Base-by-base conservation (phyloP, 169 alveolate genomes). In the Toxoplasma gondii region DNA sequence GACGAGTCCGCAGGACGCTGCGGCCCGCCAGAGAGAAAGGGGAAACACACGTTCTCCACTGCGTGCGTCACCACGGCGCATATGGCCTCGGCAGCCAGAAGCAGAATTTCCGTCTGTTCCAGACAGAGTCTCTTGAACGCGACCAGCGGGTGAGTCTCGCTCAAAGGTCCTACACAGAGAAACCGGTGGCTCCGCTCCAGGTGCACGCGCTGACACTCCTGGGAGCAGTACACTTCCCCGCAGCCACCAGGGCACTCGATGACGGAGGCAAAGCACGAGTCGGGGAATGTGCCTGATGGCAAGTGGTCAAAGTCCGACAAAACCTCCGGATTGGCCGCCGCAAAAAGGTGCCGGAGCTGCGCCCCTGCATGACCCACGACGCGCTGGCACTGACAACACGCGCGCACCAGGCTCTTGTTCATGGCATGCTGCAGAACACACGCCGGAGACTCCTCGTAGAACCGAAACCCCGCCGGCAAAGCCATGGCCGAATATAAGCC, bases 201-300 rank as follows among this genome's bases (percentile, higher is more conserved):
- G 86, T 78, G 86, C 1, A 45, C 45, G 29, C 29, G n/a, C 44
- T 78, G 86, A 19, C 86, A 78, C 27, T 4, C 45, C 10, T 38
- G 44, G 44, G 49, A 78, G 45, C 86, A 78, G 45, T 78, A 78
- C 44, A n/a, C 45, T n/a, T 78, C 86, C n/a, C 86, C 86, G n/a
- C 86, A 78, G 45, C 86, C 86, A 1, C 86, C 86, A 31, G 86
- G 49, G n/a, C 86, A 78, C 45, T 10, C 0, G 45, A 78, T 45
- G 24, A n/a, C 86, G 49, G 86, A 12, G 24, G 44, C 0, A n/a
- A 78, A n/a, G 45, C 5, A 1, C 44, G 86, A n/a, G 44, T 31
- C n/a, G 49, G 44, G 44, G 22, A 78, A n/a, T 12, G 39, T 31
- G 39, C n/a, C 45, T 45, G 86, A 10, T 12, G 39, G 39, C 86